These are phyloP conservation scores for Penicillium vulpinum DNA, from an alignment of 2,329 filamentous ascomycete species.

Conservation along the genomic window DNA sequence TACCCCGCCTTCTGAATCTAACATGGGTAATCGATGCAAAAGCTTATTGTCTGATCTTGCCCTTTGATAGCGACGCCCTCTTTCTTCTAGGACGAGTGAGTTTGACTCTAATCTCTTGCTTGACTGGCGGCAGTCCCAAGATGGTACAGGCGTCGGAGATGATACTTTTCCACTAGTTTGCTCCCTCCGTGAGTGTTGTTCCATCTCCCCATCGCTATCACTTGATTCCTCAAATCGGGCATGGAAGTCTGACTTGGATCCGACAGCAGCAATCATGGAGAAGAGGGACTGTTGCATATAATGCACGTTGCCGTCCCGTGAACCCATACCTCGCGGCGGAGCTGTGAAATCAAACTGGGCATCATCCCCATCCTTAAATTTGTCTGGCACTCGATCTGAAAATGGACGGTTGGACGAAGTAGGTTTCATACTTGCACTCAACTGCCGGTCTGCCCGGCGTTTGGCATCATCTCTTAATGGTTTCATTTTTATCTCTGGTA, in stretches of 20 bases:
- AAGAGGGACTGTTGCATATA: conserved; percentile 96
- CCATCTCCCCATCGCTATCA: conserved; percentile 67
- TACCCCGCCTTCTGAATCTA: conserved; percentile 40
- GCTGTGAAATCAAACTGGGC: conserved; percentile 62
- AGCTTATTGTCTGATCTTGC: conserved; percentile 63
- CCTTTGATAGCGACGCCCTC: conserved; percentile 54
- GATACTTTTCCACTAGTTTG: not conserved
- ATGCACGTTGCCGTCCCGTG: conserved; percentile 47
- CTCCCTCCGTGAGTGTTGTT: conserved; percentile 25
- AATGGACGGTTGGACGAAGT: conserved; percentile 45
- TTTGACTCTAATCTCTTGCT: conserved; percentile 3
- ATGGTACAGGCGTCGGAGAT: conserved; percentile 1
- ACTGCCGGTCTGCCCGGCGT: conserved; percentile 44
- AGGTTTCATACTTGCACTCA: conserved; percentile 44
- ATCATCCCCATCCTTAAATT: conserved; percentile 60
- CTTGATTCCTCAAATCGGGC: conserved; percentile 80
- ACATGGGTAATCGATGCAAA: conserved; percentile 61
- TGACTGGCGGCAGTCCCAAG: conserved; percentile 3
- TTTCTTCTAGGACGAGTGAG: conserved; percentile 28
- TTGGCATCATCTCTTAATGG: conserved; percentile 43
- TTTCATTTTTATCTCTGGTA: conserved; percentile 29
- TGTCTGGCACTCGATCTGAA: conserved; percentile 58
- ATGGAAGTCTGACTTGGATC: conserved; percentile 78
- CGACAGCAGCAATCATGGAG: conserved; percentile 84
- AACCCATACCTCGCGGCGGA: conserved; percentile 43